These are phyloP conservation scores for Gloeophyllum trabeum DNA, from an alignment of 768 basidiomycete species.

Conservation along the genomic window DNA sequence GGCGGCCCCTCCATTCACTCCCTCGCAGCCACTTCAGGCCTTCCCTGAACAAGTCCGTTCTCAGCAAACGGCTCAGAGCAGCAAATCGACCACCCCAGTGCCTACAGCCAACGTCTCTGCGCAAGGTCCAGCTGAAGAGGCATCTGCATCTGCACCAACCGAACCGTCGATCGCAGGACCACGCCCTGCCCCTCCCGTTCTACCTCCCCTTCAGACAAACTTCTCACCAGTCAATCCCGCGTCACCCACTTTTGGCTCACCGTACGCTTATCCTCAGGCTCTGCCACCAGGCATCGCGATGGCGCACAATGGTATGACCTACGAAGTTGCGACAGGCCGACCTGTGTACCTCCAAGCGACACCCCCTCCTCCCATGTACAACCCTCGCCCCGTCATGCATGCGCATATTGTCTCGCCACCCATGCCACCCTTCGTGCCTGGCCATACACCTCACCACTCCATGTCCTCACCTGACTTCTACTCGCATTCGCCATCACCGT, in stretches of 20 bases:
- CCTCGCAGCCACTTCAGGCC: background rate
- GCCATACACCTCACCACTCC: conserved; percentile 48
- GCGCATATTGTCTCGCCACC: conserved; percentile 35
- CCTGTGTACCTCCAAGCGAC: conserved; percentile 54
- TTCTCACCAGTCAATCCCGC: conserved; percentile 27
- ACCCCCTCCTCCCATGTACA: conserved; percentile 35
- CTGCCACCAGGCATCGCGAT: conserved; percentile 64
- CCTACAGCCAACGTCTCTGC: background rate
- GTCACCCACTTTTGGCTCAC: conserved; percentile 57
- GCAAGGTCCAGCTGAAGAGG: conserved; percentile 4
- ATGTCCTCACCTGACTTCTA: conserved; percentile 46
- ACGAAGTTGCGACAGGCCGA: conserved; percentile 73
- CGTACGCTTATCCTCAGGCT: conserved; percentile 48
- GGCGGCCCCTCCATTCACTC: background rate
- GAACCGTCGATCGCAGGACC: conserved; percentile 3
- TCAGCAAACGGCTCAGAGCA: background rate
- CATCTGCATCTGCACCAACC: conserved; percentile 2
- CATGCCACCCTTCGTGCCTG: conserved; percentile 40
- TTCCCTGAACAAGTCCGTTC: too few relatives aligned
- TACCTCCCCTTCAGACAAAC: conserved; percentile 32
- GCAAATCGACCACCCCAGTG: background rate
- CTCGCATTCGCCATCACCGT: conserved; percentile 47
- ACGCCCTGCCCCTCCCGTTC: conserved; percentile 23
- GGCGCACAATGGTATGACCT: conserved; percentile 69
- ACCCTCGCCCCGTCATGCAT: conserved; percentile 55